phyloP scores from a whole-genome alignment of 495 filamentous ascomycete genomes.

The Hypoxylon trugodes region DNA sequence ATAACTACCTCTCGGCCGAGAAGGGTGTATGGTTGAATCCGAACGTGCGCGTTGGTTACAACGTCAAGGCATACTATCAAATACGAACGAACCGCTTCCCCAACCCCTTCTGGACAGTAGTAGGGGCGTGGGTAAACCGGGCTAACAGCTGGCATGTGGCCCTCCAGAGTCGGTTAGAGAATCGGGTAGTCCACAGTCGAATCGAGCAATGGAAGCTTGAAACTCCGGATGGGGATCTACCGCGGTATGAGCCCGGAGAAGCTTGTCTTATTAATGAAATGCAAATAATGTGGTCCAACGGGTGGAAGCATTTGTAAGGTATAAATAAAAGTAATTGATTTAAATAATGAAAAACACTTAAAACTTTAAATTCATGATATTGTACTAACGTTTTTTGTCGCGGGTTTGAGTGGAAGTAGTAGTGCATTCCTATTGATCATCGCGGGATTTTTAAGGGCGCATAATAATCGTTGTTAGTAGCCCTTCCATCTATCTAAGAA shows the following conservation, averaged over 20 bases:
- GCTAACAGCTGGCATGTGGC: conserved; percentile 59
- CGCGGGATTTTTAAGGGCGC: not conserved
- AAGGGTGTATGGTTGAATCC: conserved; percentile 82
- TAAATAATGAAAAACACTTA: conserved; percentile 14
- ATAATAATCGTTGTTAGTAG: not conserved
- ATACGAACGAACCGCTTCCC: conserved; percentile 53
- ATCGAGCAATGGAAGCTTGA: conserved; percentile 53
- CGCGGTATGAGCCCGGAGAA: conserved; percentile 62
- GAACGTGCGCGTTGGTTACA: conserved; percentile 78
- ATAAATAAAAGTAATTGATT: conserved; percentile 21
- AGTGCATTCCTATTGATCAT: too few relatives aligned
- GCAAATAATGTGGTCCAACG: conserved; percentile 78
- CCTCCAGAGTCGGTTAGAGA: conserved; percentile 49
- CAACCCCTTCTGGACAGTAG: conserved; percentile 41
- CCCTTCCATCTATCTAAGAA: not conserved
- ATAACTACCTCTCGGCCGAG: conserved; percentile 64
- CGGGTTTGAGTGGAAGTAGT: too few relatives aligned
- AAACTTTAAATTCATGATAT: too few relatives aligned
- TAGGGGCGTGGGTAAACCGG: conserved; percentile 65
- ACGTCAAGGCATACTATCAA: conserved; percentile 62
- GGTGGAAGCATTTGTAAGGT: conserved; percentile 76
- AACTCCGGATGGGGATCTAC: conserved; percentile 38
- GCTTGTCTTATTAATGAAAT: conserved; percentile 84
- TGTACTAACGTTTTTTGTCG: too few relatives aligned
- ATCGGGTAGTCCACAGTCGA: conserved; percentile 47